Percentiles rank a stretch among this genome's conserved stretches.
Evolutionary conservation across 2,329 filamentous ascomycete genomes (phyloP).

Genomic region (Pseudogymnoascus sp.): DNA sequence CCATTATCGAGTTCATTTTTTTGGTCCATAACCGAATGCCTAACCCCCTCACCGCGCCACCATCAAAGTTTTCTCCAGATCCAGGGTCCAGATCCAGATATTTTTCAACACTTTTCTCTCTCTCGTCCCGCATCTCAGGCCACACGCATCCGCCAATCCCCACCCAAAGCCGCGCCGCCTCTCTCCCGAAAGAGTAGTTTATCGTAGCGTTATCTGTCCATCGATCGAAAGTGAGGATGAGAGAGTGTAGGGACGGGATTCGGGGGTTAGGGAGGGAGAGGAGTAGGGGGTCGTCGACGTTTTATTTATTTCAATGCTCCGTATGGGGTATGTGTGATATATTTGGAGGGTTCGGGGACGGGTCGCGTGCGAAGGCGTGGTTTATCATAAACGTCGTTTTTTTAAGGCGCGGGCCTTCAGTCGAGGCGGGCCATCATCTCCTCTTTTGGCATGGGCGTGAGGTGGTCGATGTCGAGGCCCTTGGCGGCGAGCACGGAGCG

Average conservation of each 20-base stretch:
- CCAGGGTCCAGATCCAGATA: not conserved
- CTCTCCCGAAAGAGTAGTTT: not conserved
- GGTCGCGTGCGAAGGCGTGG: not conserved
- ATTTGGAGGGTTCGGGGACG: not conserved
- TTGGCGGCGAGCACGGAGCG: slow-evolving; percentile 63
- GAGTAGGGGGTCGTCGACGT: not conserved
- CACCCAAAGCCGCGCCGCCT: not conserved
- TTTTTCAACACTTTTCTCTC: not conserved
- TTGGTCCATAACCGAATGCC: not conserved
- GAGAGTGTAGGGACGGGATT: too few relatives aligned
- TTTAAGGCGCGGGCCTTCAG: slow-evolving; percentile 43
- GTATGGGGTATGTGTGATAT: not conserved
- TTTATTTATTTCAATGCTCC: not conserved
- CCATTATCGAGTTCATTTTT: not conserved
- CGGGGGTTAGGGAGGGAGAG: too few relatives aligned
- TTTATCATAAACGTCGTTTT: slow-evolving; percentile 2
- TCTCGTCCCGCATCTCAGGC: not conserved
- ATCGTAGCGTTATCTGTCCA: not conserved
- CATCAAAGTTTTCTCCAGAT: not conserved
- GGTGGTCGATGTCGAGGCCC: slow-evolving; percentile 87
- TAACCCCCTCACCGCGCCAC: not conserved
- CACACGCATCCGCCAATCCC: not conserved
- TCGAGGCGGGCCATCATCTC: slow-evolving; percentile 98
- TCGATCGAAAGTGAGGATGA: not conserved
- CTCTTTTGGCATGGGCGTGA: slow-evolving; percentile 82